These are phyloP conservation scores for Phyllosticta paracitricarpa DNA, from an alignment of 2,329 filamentous ascomycete genomes.

Conservation along the genomic window DNA sequence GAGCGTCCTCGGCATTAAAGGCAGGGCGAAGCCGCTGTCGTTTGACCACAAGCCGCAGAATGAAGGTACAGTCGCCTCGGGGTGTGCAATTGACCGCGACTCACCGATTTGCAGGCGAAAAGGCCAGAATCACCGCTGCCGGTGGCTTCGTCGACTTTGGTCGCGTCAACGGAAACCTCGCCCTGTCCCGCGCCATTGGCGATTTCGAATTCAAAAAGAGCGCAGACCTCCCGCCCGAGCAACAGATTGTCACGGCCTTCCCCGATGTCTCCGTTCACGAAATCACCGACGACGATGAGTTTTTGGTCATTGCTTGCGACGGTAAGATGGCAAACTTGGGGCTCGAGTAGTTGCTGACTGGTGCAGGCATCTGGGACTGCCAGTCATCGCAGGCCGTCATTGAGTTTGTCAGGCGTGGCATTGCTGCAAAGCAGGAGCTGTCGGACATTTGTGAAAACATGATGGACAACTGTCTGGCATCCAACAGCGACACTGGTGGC, in stretches of 20 bases:
- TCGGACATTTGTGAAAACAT: constrained; percentile 98
- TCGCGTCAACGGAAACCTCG: constrained; percentile 94
- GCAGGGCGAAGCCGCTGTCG: constrained; percentile 93
- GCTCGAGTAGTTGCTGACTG: neutral
- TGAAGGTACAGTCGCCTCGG: constrained; percentile 53
- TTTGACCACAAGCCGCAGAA: constrained; percentile 99
- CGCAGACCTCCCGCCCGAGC: constrained; percentile 90
- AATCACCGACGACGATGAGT: constrained; percentile 87
- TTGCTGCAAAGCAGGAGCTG: constrained; percentile 91
- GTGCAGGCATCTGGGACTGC: constrained; percentile 94
- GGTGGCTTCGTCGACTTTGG: constrained; percentile 98
- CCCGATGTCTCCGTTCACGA: constrained; percentile 91
- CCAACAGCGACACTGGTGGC: constrained; percentile 94
- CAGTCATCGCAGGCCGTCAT: constrained; percentile 96
- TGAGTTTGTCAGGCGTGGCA: constrained; percentile 92
- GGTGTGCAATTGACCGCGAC: constrained; percentile 6
- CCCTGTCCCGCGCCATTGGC: constrained; percentile 90
- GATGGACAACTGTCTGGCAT: constrained; percentile 99
- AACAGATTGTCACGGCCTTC: constrained; percentile 95
- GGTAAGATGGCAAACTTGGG: constrained; percentile 21
- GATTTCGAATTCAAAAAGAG: constrained; percentile 99
- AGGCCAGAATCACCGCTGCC: constrained; percentile 87
- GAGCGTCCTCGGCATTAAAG: constrained; percentile 91
- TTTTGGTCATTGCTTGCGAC: constrained; percentile 42
- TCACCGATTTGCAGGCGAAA: constrained; percentile 58